These are phyloP conservation scores for Straminergon stramineum DNA, from an alignment of 225 moss, liverwort and hornwort species.

Conservation along the genomic window DNA sequence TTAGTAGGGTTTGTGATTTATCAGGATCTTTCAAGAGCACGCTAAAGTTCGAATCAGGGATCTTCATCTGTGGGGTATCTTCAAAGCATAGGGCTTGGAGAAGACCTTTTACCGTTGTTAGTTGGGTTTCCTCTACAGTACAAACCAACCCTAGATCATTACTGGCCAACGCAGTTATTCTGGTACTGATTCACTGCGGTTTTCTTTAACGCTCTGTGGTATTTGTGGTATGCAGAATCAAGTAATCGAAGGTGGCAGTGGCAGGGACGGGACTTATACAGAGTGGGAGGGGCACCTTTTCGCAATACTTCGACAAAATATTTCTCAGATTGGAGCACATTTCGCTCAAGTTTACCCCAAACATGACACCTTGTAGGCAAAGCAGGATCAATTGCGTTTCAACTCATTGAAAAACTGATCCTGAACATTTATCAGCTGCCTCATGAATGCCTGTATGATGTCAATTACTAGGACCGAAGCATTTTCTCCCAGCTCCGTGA, in stretches of 20 bases:
- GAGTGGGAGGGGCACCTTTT: slow-evolving; percentile 88
- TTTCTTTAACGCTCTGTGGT: background rate
- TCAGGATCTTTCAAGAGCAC: background rate
- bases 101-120: background rate
- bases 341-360: slow-evolving; percentile 91
- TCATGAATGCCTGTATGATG: background rate
- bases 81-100: background rate
- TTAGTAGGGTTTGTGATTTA: background rate
- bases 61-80: background rate
- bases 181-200: background rate
- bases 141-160: background rate
- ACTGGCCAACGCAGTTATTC: background rate
- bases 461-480: background rate
- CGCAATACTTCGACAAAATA: slow-evolving; percentile 79
- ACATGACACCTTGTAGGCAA: slow-evolving; percentile 35
- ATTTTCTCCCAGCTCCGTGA: background rate
- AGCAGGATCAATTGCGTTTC: background rate
- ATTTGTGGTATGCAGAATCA: slow-evolving; percentile 13
- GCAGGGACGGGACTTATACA: slow-evolving; percentile 63
- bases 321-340: slow-evolving; percentile 81
- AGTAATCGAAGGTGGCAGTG: slow-evolving; percentile 40
- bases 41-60: background rate
- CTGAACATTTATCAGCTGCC: background rate
- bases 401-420: background rate
- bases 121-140: background rate